Conservation (phyloP, 1,284 basidiomycete genomes). For the Papiliotrema nemorosa region DNA sequence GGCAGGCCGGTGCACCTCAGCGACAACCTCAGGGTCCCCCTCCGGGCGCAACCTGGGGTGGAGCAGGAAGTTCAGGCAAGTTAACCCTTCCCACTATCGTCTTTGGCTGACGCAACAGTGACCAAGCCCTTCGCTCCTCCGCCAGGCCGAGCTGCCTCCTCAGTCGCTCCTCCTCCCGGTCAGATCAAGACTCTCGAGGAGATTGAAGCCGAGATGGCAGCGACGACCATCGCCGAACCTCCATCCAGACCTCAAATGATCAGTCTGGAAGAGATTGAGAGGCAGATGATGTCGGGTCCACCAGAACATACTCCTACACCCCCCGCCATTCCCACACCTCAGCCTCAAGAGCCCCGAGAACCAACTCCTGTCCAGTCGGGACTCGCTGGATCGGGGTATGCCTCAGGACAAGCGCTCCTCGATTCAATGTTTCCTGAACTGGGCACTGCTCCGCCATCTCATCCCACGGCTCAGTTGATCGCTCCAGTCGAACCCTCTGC, state of each 20-base stretch:
- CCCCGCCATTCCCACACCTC: slow-evolving; percentile 35
- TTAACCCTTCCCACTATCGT: slow-evolving; percentile 12
- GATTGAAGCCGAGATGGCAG: slow-evolving; percentile 84
- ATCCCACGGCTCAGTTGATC: slow-evolving; percentile 15
- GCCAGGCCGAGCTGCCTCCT: slow-evolving; percentile 16
- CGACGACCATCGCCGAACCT: slow-evolving; percentile 19
- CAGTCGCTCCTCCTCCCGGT: slow-evolving; percentile 37
- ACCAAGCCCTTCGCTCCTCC: slow-evolving; percentile 45
- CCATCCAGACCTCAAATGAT: slow-evolving; percentile 30
- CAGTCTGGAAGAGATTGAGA: slow-evolving; percentile 50
- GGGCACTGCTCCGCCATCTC: slow-evolving; percentile 18
- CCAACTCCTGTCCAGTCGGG: slow-evolving; percentile 25
- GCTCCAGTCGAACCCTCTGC: slow-evolving; percentile 18
- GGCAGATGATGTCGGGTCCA: slow-evolving; percentile 42
- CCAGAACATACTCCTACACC: slow-evolving; percentile 7
- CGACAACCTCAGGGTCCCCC: background rate
- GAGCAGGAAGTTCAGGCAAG: slow-evolving; percentile 28
- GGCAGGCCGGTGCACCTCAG: slow-evolving; percentile 17
- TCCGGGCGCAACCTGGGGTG: slow-evolving; percentile 50
- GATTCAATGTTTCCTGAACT: slow-evolving; percentile 48
- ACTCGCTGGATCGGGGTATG: slow-evolving; percentile 34
- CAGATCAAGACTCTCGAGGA: slow-evolving; percentile 80
- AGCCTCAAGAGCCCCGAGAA: slow-evolving; percentile 37
- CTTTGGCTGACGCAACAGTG: slow-evolving; percentile 6
- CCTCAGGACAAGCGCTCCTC: slow-evolving; percentile 37